phyloP scores from a whole-genome alignment of 2,329 filamentous ascomycete genomes.

The Rhynchosporium graminicola region DNA sequence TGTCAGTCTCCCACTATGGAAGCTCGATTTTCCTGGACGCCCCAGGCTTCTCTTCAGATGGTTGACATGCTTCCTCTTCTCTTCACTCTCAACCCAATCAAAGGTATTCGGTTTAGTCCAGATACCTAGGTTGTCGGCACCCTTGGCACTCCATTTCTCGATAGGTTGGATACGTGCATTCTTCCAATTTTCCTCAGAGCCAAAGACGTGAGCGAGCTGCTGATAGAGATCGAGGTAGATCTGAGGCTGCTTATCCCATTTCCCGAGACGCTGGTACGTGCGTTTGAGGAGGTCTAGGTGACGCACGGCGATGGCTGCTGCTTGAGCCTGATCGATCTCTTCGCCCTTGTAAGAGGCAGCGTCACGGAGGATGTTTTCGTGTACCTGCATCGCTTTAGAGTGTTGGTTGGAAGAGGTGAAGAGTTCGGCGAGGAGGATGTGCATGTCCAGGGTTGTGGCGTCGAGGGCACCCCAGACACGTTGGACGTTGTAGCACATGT shows the following conservation, averaged over 20 bases:
- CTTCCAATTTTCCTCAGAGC: constrained; percentile 26
- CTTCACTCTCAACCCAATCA: constrained; percentile 21
- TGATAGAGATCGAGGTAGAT: constrained; percentile 27
- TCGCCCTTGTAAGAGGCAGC: constrained; percentile 35
- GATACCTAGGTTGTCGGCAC: constrained; percentile 21
- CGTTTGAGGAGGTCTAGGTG: constrained; percentile 44
- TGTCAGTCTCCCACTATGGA: constrained; percentile 5
- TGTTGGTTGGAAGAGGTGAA: constrained; percentile 27
- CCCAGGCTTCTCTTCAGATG: constrained; percentile 18
- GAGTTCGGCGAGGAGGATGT: constrained; percentile 28
- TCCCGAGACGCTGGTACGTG: constrained; percentile 46
- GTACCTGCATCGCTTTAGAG: constrained; percentile 28
- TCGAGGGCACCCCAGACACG: constrained; percentile 33
- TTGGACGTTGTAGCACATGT: constrained; percentile 36
- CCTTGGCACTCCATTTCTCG: constrained; percentile 28
- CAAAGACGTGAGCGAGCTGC: constrained; percentile 24
- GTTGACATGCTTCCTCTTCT: constrained; percentile 25
- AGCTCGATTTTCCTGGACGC: not conserved
- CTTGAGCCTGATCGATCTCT: constrained; percentile 31
- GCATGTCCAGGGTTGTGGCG: constrained; percentile 31
- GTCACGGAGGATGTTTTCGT: constrained; percentile 33
- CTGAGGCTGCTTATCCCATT: constrained; percentile 39
- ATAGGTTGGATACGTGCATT: constrained; percentile 17
- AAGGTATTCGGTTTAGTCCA: constrained; percentile 26
- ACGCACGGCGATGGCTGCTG: constrained; percentile 35